Evolutionary conservation across 1,284 basidiomycete genomes (phyloP).

Genomic region (Rhizoctonia solani): DNA sequence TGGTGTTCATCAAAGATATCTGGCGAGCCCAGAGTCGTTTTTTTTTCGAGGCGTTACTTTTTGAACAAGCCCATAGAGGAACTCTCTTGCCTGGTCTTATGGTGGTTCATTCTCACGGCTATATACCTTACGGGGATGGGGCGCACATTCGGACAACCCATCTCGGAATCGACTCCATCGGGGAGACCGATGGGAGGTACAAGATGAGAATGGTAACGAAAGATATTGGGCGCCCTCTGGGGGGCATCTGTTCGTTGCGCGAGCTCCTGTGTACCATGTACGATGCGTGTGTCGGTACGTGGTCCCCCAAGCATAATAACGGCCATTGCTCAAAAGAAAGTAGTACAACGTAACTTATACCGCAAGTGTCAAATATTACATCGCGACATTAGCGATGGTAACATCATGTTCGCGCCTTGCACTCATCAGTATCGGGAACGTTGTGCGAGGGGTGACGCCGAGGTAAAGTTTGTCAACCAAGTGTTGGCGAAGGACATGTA

Average conservation of each 20-base stretch:
- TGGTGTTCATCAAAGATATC: too few species aligned
- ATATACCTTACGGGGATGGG: too few species aligned
- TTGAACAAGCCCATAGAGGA: too few species aligned
- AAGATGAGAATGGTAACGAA: slow-evolving; percentile 6
- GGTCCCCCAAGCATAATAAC: not conserved
- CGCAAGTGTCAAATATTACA: not conserved
- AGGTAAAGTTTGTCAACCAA: slow-evolving; percentile 2
- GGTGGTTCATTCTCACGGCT: too few species aligned
- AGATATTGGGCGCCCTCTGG: not conserved
- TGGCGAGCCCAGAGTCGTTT: too few species aligned
- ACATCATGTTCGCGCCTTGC: slow-evolving; percentile 14
- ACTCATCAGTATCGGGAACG: not conserved
- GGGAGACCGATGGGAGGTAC: not conserved
- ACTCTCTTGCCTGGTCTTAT: too few species aligned
- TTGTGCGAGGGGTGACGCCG: not conserved
- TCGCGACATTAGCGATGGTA: not conserved
- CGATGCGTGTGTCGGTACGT: slow-evolving; percentile 10
- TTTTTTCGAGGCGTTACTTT: too few species aligned
- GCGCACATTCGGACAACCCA: too few species aligned
- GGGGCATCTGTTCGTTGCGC: not conserved
- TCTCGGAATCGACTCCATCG: not conserved
- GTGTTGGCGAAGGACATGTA: not conserved
- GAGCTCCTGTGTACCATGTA: slow-evolving; percentile 9
- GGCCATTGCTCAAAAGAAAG: not conserved
- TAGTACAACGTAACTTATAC: slow-evolving; percentile 10